These are phyloP conservation scores for Tetrahymena thermophila DNA, from an alignment of 73 alveolate genomes.

Conservation along the genomic window DNA sequence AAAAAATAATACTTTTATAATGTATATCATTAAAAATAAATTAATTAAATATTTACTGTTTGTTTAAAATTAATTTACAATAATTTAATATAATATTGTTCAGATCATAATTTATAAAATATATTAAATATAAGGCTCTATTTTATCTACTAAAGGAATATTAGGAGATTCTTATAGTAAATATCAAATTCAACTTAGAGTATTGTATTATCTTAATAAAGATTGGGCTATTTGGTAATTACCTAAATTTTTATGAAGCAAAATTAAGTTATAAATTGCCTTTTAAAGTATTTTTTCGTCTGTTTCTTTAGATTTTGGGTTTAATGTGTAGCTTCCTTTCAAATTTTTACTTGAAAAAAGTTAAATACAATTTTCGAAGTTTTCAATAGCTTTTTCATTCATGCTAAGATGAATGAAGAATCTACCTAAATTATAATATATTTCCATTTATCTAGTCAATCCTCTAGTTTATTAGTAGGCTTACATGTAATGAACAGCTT, in stretches of 20 bases:
- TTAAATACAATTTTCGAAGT: neutral
- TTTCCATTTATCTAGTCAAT: neutral
- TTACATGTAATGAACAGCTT: neutral
- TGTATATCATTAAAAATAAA: no score
- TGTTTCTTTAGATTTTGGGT: neutral
- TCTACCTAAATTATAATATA: neutral
- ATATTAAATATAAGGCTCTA: no score
- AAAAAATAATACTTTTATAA: no score
- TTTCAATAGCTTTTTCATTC: neutral
- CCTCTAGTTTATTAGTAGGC: neutral
- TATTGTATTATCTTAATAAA: neutral
- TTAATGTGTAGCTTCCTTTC: neutral
- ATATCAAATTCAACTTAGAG: neutral
- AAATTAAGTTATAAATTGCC: neutral
- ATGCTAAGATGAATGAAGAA: neutral
- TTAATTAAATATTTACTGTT: no score
- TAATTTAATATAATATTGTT: no score
- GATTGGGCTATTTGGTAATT: neutral
- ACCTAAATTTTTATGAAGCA: neutral
- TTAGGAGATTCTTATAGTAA: neutral
- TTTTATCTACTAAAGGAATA: no score
- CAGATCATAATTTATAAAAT: no score
- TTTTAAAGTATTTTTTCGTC: neutral
- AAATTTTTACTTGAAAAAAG: neutral
- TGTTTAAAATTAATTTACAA: no score